Evolutionary conservation across 306 rosid species (phyloP).

Genomic region (Citrullus mucosospermus): DNA sequence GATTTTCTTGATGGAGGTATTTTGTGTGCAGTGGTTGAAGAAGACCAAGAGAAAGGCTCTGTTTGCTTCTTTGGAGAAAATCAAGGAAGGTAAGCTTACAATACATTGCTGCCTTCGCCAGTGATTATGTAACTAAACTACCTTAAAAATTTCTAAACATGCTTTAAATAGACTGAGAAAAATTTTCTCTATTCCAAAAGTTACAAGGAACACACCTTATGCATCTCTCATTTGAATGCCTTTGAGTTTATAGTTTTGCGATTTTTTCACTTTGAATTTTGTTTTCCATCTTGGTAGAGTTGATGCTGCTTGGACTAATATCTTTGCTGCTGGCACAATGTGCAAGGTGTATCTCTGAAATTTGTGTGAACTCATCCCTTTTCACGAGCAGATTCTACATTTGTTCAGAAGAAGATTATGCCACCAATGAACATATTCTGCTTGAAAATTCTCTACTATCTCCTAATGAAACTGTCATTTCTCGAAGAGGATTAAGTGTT

Average conservation of each 20-base stretch:
- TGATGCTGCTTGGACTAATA: conserved; percentile 94
- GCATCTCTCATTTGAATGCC: not conserved
- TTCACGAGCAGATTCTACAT: conserved; percentile 57
- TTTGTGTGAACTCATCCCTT: conserved; percentile 74
- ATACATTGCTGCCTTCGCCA: not conserved
- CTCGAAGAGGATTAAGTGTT: conserved; percentile 15
- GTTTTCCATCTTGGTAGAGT: conserved; percentile 37
- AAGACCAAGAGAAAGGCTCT: conserved; percentile 82
- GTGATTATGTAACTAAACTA: not conserved
- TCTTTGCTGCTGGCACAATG: conserved; percentile 86
- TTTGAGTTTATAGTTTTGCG: not conserved
- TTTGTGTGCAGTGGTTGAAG: conserved; percentile 63
- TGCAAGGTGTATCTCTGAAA: conserved; percentile 82
- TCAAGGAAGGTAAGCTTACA: conserved; percentile 63
- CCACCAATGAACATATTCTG: conserved; percentile 14
- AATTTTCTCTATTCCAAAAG: not conserved
- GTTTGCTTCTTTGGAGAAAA: conserved; percentile 76
- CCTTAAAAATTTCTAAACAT: not conserved
- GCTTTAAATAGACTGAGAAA: not conserved
- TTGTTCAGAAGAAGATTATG: conserved; percentile 55
- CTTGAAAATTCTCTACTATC: conserved; percentile 27
- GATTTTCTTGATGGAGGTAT: conserved; percentile 1
- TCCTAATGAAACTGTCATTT: conserved; percentile 26
- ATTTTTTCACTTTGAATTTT: not conserved
- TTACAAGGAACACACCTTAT: not conserved